Base-by-base conservation (phyloP, 2,329 filamentous ascomycete species). In the Emergomyces pasteurianus region DNA sequence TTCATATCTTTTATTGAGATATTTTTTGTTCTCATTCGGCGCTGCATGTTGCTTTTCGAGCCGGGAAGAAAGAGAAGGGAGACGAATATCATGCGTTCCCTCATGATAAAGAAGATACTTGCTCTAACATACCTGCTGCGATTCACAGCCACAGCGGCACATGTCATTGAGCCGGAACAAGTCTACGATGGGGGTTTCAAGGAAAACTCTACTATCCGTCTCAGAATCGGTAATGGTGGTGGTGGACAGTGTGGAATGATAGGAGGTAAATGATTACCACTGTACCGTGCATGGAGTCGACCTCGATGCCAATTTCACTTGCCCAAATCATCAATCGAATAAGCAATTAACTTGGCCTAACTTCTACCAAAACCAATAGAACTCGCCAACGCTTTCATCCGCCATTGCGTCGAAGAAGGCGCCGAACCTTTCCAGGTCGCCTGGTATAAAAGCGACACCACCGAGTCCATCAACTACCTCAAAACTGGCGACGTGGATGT, bases 361-460 rank as follows among this genome's bases (percentile, higher is more conserved):
- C n/a, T n/a, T n/a, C n/a, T n/a, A n/a, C n/a, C n/a, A n/a, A 55
- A 38, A 34, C 42, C 18, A 26, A 21, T 4, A 71, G 74, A 63
- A 3, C 68, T 78, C 18, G 72, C 74, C n/a, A 68, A 77, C 58
- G 67, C 64, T 1, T 77, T 75, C 61, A 77, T 78, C 36, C 54
- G 70, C 49, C 65, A 66, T 31, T 67, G 67, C 26, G 70, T 75
- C 16, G 59, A 65, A 2, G 36, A 18, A 3, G 69, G 70, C 31
- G 66, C 66, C 3, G 12, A 65, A 0, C 70, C 71, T 0, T 79
- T 80, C 67, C 67, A 69, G 12, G 71, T 80, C 6, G 77, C 71
- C 23, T 81, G 78, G 77, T 74, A 77, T 58, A 73, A 74, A 46
- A 75, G 74, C 42, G 78, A 80, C 61, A 80, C 78, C 0, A 78